phyloP scores from a whole-genome alignment of 2,329 filamentous ascomycete species.

The Monosporascus cannonballus region DNA sequence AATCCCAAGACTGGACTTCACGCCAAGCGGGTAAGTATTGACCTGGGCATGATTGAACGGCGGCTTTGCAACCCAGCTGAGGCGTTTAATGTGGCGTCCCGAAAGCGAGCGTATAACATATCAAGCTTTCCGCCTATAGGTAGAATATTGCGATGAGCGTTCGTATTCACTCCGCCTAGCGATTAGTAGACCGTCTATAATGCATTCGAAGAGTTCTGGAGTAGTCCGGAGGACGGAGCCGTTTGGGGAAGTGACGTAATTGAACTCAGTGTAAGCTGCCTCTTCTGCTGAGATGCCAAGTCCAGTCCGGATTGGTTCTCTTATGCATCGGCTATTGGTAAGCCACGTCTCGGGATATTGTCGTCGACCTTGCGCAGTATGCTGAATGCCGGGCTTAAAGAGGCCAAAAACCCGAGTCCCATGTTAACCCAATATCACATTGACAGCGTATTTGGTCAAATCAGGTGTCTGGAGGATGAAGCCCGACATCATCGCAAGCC shows the following conservation, averaged over 20 bases:
- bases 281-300: neutral
- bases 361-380: too few relatives aligned
- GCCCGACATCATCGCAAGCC: too few relatives aligned
- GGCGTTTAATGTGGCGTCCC: constrained; percentile 4
- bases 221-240: neutral
- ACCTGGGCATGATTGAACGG: neutral
- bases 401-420: too few relatives aligned
- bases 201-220: neutral
- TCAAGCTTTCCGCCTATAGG: neutral
- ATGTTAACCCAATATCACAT: too few relatives aligned
- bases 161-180: neutral
- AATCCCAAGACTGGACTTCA: neutral
- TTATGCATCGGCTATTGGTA: neutral
- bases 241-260: neutral
- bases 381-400: too few relatives aligned
- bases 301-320: neutral
- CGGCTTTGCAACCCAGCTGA: neutral
- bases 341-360: neutral
- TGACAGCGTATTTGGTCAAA: too few relatives aligned
- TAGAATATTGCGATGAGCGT: neutral
- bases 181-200: neutral
- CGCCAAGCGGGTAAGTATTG: neutral
- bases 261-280: neutral
- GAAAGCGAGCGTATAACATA: neutral
- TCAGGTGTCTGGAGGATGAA: too few relatives aligned